Base-by-base conservation (phyloP, 352 stramenopile genomes). In the Globisporangium cylindrosporum region DNA sequence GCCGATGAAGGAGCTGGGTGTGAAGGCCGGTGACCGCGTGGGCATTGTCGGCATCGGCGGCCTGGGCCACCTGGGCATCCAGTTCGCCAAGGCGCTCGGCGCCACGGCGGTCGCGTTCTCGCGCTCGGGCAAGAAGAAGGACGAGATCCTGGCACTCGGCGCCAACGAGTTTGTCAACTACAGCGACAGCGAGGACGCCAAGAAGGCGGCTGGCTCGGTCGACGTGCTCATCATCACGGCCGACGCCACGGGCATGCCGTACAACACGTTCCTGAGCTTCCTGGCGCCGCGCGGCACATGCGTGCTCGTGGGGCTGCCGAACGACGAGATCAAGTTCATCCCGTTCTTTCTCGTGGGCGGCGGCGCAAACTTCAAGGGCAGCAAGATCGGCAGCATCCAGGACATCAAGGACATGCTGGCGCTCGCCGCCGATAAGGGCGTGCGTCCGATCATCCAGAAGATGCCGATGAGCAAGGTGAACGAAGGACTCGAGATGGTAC, bases 371-470 rank as follows among this genome's bases (percentile, higher is more conserved):
- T 43, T 43, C 36, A 67, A 69, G 20, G 75, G 75, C 59, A 87
- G 69, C 59, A 55, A 81, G 27, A 82, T 95, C 69, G 87, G 88
- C 41, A 73, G 76, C 51, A 79, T 88, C 34, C 46, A 27, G 6
- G 78, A 89, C 51, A 94, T 88, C 51, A 84, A 94, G 71, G 80
- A 90, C 29, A 93, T 94, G 83, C 69, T 97, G n/a, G 72, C 93
- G 48, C 80, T 97, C 48, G 95, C 88, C 59, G 81, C 74, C 18
- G 73, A 87, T 58, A 85, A 95, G 71, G 82, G 93, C 34, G 86
- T 96, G 51, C 73, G 74, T 14, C 67, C 81, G 8, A 66, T 86
- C 46, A 84, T 86, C 46, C 67, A 88, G 69, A 81, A 81, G 58
- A 53, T 87, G 43, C 73, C 77, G 1, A 82, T 86, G 76, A 57